Percentiles rank a stretch among this genome's conserved stretches.
These are phyloP conservation scores for Aspergillus asperescens DNA, from an alignment of 495 filamentous ascomycete genomes.

Conservation along the genomic window DNA sequence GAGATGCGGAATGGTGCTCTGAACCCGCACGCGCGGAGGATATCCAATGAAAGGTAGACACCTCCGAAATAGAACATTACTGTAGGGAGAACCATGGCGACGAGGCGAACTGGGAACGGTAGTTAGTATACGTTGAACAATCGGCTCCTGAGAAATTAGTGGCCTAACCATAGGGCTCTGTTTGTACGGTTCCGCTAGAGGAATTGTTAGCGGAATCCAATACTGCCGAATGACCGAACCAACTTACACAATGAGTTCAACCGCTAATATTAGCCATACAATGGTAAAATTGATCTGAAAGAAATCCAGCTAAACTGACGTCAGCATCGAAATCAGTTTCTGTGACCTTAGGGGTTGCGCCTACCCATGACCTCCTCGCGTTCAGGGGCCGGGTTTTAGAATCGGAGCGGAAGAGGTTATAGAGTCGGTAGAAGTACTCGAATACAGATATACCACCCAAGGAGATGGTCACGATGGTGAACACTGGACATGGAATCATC, in stretches of 20 bases:
- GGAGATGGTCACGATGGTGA: conserved; percentile 52
- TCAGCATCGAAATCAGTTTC: not conserved
- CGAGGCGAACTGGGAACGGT: conserved; percentile 46
- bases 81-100: conserved; percentile 55
- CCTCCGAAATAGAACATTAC: conserved; percentile 57
- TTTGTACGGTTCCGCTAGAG: conserved; percentile 37
- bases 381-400: conserved; percentile 51
- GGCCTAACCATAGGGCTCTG: conserved; percentile 34
- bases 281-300: conserved; percentile 59
- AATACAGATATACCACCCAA: conserved; percentile 55
- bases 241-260: conserved; percentile 52
- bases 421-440: conserved; percentile 50
- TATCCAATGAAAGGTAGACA: conserved; percentile 48
- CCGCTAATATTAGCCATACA: conserved; percentile 44
- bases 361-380: conserved; percentile 45
- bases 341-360: conserved; percentile 1
- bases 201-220: conserved; percentile 21
- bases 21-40: conserved; percentile 37
- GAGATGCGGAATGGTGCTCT: conserved; percentile 66
- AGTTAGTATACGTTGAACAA: conserved; percentile 21
- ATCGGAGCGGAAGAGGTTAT: conserved; percentile 41
- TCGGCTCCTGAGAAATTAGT: not conserved
- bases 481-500: conserved; percentile 32
- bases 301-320: conserved; percentile 47
- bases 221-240: not conserved